Conservation (phyloP, 1,284 basidiomycete species). For the Gymnopus androsaceus region DNA sequence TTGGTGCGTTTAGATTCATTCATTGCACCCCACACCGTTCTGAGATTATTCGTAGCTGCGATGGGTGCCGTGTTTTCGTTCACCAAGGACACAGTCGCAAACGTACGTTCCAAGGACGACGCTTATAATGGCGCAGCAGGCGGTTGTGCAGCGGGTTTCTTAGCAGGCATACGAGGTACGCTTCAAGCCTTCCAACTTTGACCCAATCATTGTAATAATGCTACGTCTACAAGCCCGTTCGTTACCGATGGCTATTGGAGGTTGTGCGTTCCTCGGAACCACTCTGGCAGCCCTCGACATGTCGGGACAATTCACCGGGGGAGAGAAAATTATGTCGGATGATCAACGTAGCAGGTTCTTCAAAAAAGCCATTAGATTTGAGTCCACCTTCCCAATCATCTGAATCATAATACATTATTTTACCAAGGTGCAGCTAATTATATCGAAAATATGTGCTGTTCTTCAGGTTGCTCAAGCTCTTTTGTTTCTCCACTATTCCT, state of each 20-base stretch:
- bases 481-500: background rate
- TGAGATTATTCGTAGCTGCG: constrained; percentile 51
- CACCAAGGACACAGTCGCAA: constrained; percentile 81
- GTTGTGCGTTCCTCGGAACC: constrained; percentile 80
- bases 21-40: background rate
- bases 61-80: constrained; percentile 89
- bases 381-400: constrained; percentile 5
- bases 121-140: constrained; percentile 84
- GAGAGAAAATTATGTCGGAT: constrained; percentile 44
- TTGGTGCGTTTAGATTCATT: constrained; percentile 53
- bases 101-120: constrained; percentile 81
- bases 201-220: background rate
- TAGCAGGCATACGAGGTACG: constrained; percentile 83
- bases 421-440: background rate
- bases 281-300: constrained; percentile 86
- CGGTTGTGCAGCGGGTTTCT: constrained; percentile 91
- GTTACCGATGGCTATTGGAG: constrained; percentile 80
- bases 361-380: constrained; percentile 48
- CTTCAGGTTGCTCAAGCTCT: background rate
- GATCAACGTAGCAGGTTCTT: constrained; percentile 74
- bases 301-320: constrained; percentile 65
- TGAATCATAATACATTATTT: constrained; percentile 1
- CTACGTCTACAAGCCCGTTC: constrained; percentile 66
- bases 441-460: background rate
- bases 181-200: constrained; percentile 18